Percentiles rank a stretch among this genome's conserved stretches.
Conservation (phyloP, 768 basidiomycete species). For the Heimioporus sp. region DNA sequence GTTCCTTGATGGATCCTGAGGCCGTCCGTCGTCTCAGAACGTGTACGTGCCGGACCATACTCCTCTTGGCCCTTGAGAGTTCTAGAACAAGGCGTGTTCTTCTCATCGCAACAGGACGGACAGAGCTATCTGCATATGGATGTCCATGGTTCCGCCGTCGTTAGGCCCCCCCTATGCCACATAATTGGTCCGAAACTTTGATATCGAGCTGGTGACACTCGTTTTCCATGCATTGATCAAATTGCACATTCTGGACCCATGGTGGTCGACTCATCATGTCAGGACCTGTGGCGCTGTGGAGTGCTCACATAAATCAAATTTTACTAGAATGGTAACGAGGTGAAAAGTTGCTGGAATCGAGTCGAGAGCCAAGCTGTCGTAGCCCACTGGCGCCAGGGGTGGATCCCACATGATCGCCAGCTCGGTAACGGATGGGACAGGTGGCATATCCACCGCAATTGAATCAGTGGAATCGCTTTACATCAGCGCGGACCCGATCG, state of each 20-base stretch:
- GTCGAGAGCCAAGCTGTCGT: no score
- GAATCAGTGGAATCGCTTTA: background rate
- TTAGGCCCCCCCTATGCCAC: no score
- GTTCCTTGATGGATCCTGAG: conserved; percentile 6
- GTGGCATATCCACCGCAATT: background rate
- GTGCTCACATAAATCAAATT: conserved; percentile 2
- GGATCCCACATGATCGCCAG: background rate
- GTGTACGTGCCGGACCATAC: conserved; percentile 3
- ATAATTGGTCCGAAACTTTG: conserved; percentile 4
- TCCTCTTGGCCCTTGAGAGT: conserved; percentile 3
- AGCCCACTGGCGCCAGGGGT: no score
- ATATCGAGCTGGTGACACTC: background rate
- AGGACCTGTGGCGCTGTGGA: conserved; percentile 25
- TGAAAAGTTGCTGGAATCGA: no score
- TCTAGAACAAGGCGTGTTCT: conserved; percentile 8
- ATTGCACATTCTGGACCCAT: background rate
- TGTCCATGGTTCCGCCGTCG: background rate
- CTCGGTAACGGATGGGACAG: background rate
- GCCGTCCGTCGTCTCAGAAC: conserved; percentile 5
- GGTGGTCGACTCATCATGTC: background rate
- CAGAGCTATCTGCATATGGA: conserved; percentile 23
- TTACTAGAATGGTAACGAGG: no score
- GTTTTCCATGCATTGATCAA: background rate
- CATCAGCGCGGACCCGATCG: background rate
- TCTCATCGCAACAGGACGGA: conserved; percentile 1